phyloP scores from a whole-genome alignment of 768 basidiomycete genomes.

The Cystoderma amianthinum region DNA sequence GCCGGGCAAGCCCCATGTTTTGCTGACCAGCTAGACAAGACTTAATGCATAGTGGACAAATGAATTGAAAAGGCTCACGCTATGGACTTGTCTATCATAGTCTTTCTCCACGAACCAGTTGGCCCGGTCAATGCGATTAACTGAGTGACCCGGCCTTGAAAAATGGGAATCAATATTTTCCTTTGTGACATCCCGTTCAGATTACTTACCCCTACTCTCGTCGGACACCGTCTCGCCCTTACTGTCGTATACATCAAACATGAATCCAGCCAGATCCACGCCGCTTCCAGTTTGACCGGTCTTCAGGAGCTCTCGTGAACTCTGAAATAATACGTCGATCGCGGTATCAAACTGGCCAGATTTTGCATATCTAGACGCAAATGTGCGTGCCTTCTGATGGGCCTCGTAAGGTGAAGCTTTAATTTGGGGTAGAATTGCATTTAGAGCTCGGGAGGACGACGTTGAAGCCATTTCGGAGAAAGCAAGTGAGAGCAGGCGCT shows the following conservation, averaged over 20 bases:
- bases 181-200: too few species aligned
- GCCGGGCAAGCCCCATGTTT: slow-evolving; percentile 73
- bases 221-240: slow-evolving; percentile 69
- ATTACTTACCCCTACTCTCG: slow-evolving; percentile 70
- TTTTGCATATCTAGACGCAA: slow-evolving; percentile 83
- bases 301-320: slow-evolving; percentile 83
- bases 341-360: slow-evolving; percentile 78
- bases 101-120: slow-evolving; percentile 84
- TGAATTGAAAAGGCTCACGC: slow-evolving; percentile 43
- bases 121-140: slow-evolving; percentile 82
- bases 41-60: slow-evolving; percentile 9
- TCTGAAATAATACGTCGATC: slow-evolving; percentile 90
- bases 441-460: slow-evolving; percentile 60
- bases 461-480: slow-evolving; percentile 16
- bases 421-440: slow-evolving; percentile 72
- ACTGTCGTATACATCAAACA: slow-evolving; percentile 79
- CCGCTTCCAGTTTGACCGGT: slow-evolving; percentile 85
- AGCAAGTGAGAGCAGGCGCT: too few species aligned
- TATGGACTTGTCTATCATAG: slow-evolving; percentile 76
- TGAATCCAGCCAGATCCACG: slow-evolving; percentile 71
- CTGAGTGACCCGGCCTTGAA: slow-evolving; percentile 79
- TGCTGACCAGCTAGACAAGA: slow-evolving; percentile 68
- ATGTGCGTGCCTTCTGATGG: slow-evolving; percentile 95
- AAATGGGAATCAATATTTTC: too few species aligned
- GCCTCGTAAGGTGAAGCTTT: slow-evolving; percentile 81